phyloP scores from a whole-genome alignment of 805 yeast genomes.

The Kluyveromyces wickerhamii region DNA sequence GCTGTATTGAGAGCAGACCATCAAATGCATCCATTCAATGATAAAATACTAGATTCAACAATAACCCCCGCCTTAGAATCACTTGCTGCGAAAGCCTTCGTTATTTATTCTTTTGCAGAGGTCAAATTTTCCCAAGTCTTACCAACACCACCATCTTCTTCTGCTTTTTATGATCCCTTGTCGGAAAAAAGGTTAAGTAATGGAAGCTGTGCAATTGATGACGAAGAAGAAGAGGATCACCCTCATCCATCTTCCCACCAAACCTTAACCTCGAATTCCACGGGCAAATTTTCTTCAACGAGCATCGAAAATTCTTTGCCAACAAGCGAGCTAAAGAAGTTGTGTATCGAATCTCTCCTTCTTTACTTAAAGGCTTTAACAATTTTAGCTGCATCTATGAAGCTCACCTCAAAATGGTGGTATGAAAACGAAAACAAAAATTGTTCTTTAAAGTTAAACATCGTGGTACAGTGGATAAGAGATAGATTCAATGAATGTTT shows the following conservation, averaged over 20 bases:
- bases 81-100: constrained; percentile 84
- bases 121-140: constrained; percentile 80
- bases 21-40: constrained; percentile 11
- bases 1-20: constrained; percentile 23
- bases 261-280: constrained; percentile 1
- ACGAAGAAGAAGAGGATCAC: constrained; percentile 25
- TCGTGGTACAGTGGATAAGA: constrained; percentile 84
- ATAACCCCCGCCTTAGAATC: constrained; percentile 51
- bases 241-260: constrained; percentile 1
- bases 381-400: constrained; percentile 78
- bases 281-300: not conserved
- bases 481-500: constrained; percentile 81
- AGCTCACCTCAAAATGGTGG: constrained; percentile 89
- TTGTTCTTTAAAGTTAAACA: constrained; percentile 44
- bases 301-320: constrained; percentile 32
- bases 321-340: constrained; percentile 44
- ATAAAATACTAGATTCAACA: constrained; percentile 28
- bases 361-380: constrained; percentile 80
- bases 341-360: constrained; percentile 81
- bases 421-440: constrained; percentile 36
- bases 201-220: constrained; percentile 31
- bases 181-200: constrained; percentile 20
- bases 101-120: constrained; percentile 81
- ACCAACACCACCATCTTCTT: constrained; percentile 44
- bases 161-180: constrained; percentile 12